Conservation (phyloP, 1,139 yeast species). For the Yamadazyma epiphylla region DNA sequence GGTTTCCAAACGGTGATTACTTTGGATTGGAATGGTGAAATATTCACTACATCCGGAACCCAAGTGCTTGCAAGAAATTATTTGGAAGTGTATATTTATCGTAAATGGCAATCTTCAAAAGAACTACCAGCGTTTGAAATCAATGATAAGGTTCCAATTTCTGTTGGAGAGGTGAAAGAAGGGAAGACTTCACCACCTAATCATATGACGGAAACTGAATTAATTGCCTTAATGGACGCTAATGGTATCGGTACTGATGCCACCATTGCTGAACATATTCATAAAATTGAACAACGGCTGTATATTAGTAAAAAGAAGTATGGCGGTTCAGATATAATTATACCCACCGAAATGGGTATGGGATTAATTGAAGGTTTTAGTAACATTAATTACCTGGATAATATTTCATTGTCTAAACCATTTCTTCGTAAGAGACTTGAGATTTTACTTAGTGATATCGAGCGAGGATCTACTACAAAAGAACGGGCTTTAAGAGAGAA, state of each 20-base stretch:
- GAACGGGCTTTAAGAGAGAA: constrained; percentile 55
- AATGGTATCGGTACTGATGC: constrained; percentile 99
- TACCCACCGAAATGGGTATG: constrained; percentile 83
- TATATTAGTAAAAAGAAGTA: constrained; percentile 55
- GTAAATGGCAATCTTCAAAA: constrained; percentile 69
- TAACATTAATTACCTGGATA: constrained; percentile 62
- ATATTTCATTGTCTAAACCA: constrained; percentile 81
- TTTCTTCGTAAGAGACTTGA: constrained; percentile 80
- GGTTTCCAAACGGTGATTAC: constrained; percentile 66
- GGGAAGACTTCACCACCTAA: constrained; percentile 82
- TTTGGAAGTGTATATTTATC: constrained; percentile 75
- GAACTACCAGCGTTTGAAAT: constrained; percentile 62
- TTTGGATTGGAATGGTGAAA: constrained; percentile 75
- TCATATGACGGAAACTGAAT: constrained; percentile 86
- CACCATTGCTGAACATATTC: constrained; percentile 96
- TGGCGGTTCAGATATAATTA: constrained; percentile 37
- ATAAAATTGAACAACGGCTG: constrained; percentile 64
- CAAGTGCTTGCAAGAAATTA: constrained; percentile 71
- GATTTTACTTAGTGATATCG: constrained; percentile 58
- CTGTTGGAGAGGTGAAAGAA: constrained; percentile 55
- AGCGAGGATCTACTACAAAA: constrained; percentile 57
- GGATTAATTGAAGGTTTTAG: constrained; percentile 90
- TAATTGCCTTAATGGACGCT: constrained; percentile 90
- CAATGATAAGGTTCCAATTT: constrained; percentile 54
- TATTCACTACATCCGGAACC: constrained; percentile 66